Evolutionary conservation across 2,329 filamentous ascomycete species (phyloP), one percentile per base, ranked within the genome.

Genomic region (Periglandula ipomoeae): DNA sequence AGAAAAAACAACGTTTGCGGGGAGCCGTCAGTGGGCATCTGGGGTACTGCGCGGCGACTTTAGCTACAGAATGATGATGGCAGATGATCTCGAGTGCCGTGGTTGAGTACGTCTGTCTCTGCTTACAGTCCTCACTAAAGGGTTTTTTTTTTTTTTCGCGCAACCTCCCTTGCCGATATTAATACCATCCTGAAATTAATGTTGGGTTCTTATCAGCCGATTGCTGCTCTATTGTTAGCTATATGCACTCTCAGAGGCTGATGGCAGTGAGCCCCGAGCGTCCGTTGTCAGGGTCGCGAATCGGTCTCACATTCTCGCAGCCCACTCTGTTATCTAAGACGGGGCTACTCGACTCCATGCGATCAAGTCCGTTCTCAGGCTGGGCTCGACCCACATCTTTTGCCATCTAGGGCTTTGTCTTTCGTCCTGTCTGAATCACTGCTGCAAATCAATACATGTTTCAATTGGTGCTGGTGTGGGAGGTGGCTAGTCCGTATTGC

Each of bases 21-120:
- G 48, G 48, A 39, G 38, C 48, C 48, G 48, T 24, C 45, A 17
- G 44, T 26, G 34, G 44, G n/a, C 44, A 39, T 50, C 48, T 46
- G 48, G 43, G 48, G 43, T 37, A 46, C 37, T 26, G 43, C 34
- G 20, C 17, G 17, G 10, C n/a, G 15, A 23, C 15, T 26, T 20
- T 27, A 22, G 23, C 35, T 20, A 13, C n/a, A n/a, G n/a, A n/a
- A n/a, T 17, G 39, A 5, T 26, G 39, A 15, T n/a, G 11, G 39
- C 30, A 15, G 30, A 32, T 32, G 30, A n/a, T n/a, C n/a, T n/a
- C n/a, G n/a, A n/a, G n/a, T n/a, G n/a, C n/a, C n/a, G n/a, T n/a
- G n/a, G n/a, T n/a, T n/a, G n/a, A n/a, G n/a, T n/a, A n/a, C n/a
- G n/a, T n/a, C n/a, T n/a, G n/a, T n/a, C n/a, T n/a, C n/a, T n/a